Evolutionary conservation across 805 yeast species (phyloP).

Genomic region (Metschnikowia bowlesiae): DNA sequence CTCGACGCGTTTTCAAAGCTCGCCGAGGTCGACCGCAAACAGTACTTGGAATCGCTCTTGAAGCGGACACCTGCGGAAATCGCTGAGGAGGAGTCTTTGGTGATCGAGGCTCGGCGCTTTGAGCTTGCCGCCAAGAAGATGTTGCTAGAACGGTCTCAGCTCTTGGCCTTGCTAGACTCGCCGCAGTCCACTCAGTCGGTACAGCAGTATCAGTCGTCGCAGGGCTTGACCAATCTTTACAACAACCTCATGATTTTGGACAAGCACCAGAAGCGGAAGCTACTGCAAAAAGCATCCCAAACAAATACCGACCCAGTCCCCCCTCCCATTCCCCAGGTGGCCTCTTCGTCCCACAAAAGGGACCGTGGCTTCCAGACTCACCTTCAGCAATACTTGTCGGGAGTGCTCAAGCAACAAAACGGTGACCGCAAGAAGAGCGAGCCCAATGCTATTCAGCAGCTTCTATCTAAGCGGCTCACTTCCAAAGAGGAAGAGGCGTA

Average conservation of each 20-base stretch:
- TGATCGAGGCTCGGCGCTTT: slow-evolving; percentile 87
- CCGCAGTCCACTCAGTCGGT: slow-evolving; percentile 76
- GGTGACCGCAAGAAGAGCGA: slow-evolving; percentile 27
- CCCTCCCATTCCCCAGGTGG: slow-evolving; percentile 49
- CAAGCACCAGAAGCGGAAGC: slow-evolving; percentile 53
- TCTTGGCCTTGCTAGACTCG: slow-evolving; percentile 76
- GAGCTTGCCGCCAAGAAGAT: slow-evolving; percentile 90
- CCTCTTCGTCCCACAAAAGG: slow-evolving; percentile 45
- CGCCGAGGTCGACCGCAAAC: slow-evolving; percentile 75
- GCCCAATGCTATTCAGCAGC: slow-evolving; percentile 36
- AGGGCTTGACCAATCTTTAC: slow-evolving; percentile 84
- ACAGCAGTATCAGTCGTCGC: slow-evolving; percentile 74
- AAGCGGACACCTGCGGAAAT: slow-evolving; percentile 92
- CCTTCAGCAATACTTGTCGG: slow-evolving; percentile 39
- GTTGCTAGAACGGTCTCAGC: slow-evolving; percentile 72
- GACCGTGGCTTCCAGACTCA: slow-evolving; percentile 43
- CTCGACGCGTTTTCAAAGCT: slow-evolving; percentile 61
- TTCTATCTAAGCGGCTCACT: slow-evolving; percentile 54
- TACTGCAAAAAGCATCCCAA: slow-evolving; percentile 35
- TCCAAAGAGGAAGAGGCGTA: slow-evolving; percentile 77
- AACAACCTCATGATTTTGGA: slow-evolving; percentile 70
- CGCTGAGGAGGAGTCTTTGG: slow-evolving; percentile 94
- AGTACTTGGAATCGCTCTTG: slow-evolving; percentile 69
- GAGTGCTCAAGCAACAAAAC: slow-evolving; percentile 33
- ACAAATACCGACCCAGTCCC: slow-evolving; percentile 44